Conservation (phyloP, 192 early-diverging fungal genomes). For the Thoreauomyces humboldtii region DNA sequence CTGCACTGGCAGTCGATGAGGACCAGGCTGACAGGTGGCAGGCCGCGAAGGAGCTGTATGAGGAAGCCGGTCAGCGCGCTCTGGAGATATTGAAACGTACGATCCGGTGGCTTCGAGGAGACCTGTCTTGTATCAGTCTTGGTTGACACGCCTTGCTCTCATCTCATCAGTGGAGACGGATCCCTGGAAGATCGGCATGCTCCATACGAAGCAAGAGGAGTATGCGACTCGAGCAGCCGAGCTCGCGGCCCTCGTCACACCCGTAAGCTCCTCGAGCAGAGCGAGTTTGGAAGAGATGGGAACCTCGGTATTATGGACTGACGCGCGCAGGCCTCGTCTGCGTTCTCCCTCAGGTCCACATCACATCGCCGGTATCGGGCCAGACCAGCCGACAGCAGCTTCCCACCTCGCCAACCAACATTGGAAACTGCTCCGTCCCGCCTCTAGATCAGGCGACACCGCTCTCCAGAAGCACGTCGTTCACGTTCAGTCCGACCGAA, state of each 20-base stretch:
- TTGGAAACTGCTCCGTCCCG: no score
- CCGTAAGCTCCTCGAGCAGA: no score
- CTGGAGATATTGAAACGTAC: not conserved
- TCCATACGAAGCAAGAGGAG: slow-evolving; percentile 9
- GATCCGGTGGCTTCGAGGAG: not conserved
- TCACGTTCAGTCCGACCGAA: slow-evolving; percentile 5
- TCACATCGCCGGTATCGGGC: not conserved
- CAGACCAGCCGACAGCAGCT: no score
- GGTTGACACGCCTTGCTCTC: not conserved
- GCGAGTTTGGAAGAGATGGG: no score
- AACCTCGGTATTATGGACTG: no score
- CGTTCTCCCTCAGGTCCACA: not conserved
- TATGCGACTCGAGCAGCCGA: slow-evolving; percentile 3
- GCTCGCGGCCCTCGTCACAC: not conserved
- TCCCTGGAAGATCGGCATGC: not conserved
- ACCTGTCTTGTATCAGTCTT: not conserved
- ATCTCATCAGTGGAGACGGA: slow-evolving; percentile 5
- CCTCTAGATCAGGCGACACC: no score
- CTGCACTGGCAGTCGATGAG: slow-evolving; percentile 2
- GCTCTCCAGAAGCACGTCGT: no score
- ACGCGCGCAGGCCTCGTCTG: no score
- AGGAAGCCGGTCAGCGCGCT: not conserved
- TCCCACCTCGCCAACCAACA: no score
- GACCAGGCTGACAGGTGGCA: not conserved
- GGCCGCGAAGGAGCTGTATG: not conserved